These are phyloP conservation scores for Heliamphora ciliata DNA, from an alignment of 179 eudicot genomes.

Conservation along the genomic window DNA sequence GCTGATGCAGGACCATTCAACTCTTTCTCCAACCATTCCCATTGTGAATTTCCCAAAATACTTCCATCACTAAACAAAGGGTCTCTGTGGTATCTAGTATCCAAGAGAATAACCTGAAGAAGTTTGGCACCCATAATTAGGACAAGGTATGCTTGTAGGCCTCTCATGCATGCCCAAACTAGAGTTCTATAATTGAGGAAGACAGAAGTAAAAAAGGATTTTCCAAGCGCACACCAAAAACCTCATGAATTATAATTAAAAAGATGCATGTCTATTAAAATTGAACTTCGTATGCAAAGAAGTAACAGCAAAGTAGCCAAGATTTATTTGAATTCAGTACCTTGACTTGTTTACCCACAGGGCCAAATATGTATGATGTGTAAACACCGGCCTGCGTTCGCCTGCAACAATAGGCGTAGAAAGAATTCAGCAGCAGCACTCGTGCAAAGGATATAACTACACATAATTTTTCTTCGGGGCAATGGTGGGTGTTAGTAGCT, in stretches of 20 bases:
- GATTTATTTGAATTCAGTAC: slow-evolving; percentile 24
- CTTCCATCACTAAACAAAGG: slow-evolving; percentile 57
- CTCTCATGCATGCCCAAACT: background rate
- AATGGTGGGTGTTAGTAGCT: background rate
- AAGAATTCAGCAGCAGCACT: slow-evolving; percentile 4
- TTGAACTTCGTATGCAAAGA: background rate
- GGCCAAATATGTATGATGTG: slow-evolving; percentile 60
- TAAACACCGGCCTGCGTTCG: slow-evolving; percentile 78
- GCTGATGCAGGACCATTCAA: slow-evolving; percentile 46
- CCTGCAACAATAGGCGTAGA: slow-evolving; percentile 27
- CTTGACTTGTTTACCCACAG: slow-evolving; percentile 52
- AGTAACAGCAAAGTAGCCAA: background rate
- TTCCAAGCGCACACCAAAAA: background rate
- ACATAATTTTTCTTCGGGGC: background rate
- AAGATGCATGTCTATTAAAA: background rate
- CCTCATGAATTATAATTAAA: background rate
- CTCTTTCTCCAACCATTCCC: slow-evolving; percentile 68
- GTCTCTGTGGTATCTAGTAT: slow-evolving; percentile 72
- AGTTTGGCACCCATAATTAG: slow-evolving; percentile 16
- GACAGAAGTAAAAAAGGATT: background rate
- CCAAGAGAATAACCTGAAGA: slow-evolving; percentile 61
- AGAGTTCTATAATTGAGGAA: background rate
- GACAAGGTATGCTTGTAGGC: slow-evolving; percentile 15
- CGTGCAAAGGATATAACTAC: background rate
- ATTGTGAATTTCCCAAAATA: slow-evolving; percentile 56